Evolutionary conservation across 148 eudicot genomes (phyloP).

Genomic region (Selenicereus undatus): DNA sequence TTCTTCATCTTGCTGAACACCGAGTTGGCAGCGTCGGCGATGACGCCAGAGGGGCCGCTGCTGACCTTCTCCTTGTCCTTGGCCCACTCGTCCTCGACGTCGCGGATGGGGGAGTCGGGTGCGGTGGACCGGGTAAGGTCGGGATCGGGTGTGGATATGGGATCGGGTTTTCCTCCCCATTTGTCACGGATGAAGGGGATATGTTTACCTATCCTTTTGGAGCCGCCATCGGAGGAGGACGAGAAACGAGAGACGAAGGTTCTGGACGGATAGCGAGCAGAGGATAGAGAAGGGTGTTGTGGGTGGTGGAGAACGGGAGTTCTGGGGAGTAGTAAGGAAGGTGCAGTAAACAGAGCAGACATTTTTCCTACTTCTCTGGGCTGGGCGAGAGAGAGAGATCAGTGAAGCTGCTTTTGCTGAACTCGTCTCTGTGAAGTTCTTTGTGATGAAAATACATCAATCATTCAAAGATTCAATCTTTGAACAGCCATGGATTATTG

Average conservation of each 20-base stretch:
- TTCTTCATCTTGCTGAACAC: no score
- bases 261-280: background rate
- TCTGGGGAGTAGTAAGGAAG: constrained; percentile 30
- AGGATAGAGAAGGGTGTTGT: background rate
- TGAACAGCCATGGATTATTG: no score
- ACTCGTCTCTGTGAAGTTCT: no score
- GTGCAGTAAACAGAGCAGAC: constrained; percentile 44
- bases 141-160: constrained; percentile 30
- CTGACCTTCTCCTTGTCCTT: no score
- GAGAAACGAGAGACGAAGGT: background rate
- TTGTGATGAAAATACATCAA: no score
- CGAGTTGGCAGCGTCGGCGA: no score
- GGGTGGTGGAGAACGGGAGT: constrained; percentile 17
- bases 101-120: constrained; percentile 47
- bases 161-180: constrained; percentile 63
- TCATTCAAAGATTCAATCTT: no score
- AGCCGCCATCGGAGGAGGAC: constrained; percentile 5
- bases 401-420: no score
- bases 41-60: no score
- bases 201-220: background rate
- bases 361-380: constrained; percentile 19
- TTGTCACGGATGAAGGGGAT: constrained; percentile 34
- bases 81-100: no score
- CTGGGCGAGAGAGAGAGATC: background rate
- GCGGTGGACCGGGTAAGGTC: constrained; percentile 33